Conservation (phyloP, 2,329 filamentous ascomycete genomes). For the Diaporthe citrichinensis region DNA sequence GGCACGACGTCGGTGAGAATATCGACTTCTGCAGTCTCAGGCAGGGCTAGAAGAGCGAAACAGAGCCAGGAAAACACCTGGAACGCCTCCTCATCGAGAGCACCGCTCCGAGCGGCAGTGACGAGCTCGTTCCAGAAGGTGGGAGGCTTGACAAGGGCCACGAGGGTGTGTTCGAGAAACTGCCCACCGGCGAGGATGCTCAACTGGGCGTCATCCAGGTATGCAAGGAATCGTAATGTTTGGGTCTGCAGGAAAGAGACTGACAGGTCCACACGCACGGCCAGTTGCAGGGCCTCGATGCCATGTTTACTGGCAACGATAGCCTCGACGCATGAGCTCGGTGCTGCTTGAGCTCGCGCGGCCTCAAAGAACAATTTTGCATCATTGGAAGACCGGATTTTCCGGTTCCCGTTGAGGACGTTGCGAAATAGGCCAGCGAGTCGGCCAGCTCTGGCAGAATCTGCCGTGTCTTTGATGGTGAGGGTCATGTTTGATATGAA, state of each 20-base stretch:
- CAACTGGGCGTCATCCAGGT: slow-evolving; percentile 58
- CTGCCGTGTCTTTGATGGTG: neutral
- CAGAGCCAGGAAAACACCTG: slow-evolving; percentile 63
- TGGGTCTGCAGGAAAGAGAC: slow-evolving; percentile 49
- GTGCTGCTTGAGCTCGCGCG: slow-evolving; percentile 41
- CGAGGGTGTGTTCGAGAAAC: slow-evolving; percentile 62
- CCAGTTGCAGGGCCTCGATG: slow-evolving; percentile 45
- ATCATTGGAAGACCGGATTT: slow-evolving; percentile 42
- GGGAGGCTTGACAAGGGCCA: slow-evolving; percentile 63
- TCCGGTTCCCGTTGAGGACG: slow-evolving; percentile 45
- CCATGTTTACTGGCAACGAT: slow-evolving; percentile 48
- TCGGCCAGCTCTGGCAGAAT: slow-evolving; percentile 18
- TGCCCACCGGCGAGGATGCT: slow-evolving; percentile 65
- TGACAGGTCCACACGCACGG: slow-evolving; percentile 47
- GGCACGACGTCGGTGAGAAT: slow-evolving; percentile 44
- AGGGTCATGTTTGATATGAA: slow-evolving; percentile 1
- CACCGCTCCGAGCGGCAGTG: slow-evolving; percentile 46
- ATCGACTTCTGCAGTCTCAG: slow-evolving; percentile 44
- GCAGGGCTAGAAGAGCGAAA: slow-evolving; percentile 61
- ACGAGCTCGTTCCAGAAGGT: slow-evolving; percentile 68
- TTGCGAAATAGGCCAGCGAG: slow-evolving; percentile 44
- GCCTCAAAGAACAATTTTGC: slow-evolving; percentile 52
- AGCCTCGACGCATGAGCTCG: slow-evolving; percentile 47
- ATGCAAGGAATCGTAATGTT: slow-evolving; percentile 54
- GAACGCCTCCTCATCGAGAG: slow-evolving; percentile 51